Evolutionary conservation across 2,329 filamentous ascomycete species (phyloP), one percentile per base, ranked within the genome.

Genomic region (Arthrobotrys sphaeroides): DNA sequence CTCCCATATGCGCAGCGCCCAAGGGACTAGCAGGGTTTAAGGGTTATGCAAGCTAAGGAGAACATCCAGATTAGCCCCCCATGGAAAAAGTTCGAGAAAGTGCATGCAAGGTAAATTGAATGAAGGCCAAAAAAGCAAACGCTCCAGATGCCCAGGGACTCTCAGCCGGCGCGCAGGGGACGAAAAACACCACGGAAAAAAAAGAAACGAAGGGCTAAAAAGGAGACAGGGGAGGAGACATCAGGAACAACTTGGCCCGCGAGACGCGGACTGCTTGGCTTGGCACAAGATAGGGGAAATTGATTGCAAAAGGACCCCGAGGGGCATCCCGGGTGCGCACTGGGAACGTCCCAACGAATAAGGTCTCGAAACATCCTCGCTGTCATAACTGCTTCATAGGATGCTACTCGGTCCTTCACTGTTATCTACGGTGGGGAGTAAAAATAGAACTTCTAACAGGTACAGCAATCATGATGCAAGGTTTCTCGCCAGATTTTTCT

Each of bases 51-150:
- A 28, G 53, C 62, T 65, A 74, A 68, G 70, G 70, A 74, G 70
- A 68, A 74, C 70, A 74, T 74, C 70, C 70, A 68, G 33, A 74
- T 74, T 74, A 73, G 38, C 70, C 62, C 55, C 59, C 51, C 33
- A 49, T 43, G 47, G 55, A 67, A 73, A 73, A 73, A 55, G 60
- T 64, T 64, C 68, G 68, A 65, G 68, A 73, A 67, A 67, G 64
- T 59, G 70, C 24, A 74, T 74, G 70, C 70, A 74, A 62, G 57
- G 70, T 73, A 73, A 73, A 73, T 73, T 74, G 70, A 68, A 74
- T 62, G 70, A 74, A 73, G 13, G 57, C 42, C 53, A 61, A 73
- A 74, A 74, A 74, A 74, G 70, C 70, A 74, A 74, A 66, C 18
- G 43, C 18, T 57, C 45, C 53, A 62, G 45, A 66, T 49, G 62